A percentile compares a stretch with the other conserved stretches of the same genome.
Conservation (phyloP, 805 yeast genomes). For the Zygotorulaspora sp. region DNA sequence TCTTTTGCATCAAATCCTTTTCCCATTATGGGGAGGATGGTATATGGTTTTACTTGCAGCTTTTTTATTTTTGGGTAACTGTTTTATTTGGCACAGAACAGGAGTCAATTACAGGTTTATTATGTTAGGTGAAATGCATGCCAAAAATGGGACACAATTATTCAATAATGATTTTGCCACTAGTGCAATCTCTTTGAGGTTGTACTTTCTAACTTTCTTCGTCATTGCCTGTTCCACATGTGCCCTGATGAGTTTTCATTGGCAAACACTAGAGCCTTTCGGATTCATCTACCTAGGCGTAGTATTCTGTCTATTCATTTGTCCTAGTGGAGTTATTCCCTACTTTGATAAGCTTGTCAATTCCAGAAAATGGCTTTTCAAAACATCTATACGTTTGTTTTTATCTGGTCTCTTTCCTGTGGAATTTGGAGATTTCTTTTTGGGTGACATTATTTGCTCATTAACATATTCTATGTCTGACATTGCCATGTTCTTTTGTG, state of each 20-base stretch:
- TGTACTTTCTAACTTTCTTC: slow-evolving; percentile 57
- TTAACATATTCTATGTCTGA: slow-evolving; percentile 85
- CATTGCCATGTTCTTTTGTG: slow-evolving; percentile 77
- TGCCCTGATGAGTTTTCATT: slow-evolving; percentile 70
- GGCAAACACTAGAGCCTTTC: slow-evolving; percentile 78
- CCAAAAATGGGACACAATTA: slow-evolving; percentile 45
- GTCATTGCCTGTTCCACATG: slow-evolving; percentile 55
- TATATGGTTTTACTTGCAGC: slow-evolving; percentile 58
- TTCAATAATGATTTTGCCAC: slow-evolving; percentile 38
- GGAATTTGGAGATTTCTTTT: slow-evolving; percentile 87
- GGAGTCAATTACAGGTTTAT: slow-evolving; percentile 88
- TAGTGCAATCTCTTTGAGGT: slow-evolving; percentile 39
- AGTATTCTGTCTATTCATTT: slow-evolving; percentile 14
- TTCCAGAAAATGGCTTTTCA: slow-evolving; percentile 75
- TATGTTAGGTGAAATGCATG: slow-evolving; percentile 69
- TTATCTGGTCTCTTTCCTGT: slow-evolving; percentile 90
- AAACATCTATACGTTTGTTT: slow-evolving; percentile 65
- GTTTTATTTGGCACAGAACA: slow-evolving; percentile 65
- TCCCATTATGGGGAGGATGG: slow-evolving; percentile 94
- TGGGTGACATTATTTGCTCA: slow-evolving; percentile 89
- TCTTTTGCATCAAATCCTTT: slow-evolving; percentile 39
- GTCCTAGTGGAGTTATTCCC: slow-evolving; percentile 25
- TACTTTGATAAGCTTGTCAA: slow-evolving; percentile 38
- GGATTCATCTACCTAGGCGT: slow-evolving; percentile 50
- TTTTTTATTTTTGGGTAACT: slow-evolving; percentile 60